Evolutionary conservation across 1,284 basidiomycete genomes (phyloP).

Genomic region (Coriolopsis trogii): DNA sequence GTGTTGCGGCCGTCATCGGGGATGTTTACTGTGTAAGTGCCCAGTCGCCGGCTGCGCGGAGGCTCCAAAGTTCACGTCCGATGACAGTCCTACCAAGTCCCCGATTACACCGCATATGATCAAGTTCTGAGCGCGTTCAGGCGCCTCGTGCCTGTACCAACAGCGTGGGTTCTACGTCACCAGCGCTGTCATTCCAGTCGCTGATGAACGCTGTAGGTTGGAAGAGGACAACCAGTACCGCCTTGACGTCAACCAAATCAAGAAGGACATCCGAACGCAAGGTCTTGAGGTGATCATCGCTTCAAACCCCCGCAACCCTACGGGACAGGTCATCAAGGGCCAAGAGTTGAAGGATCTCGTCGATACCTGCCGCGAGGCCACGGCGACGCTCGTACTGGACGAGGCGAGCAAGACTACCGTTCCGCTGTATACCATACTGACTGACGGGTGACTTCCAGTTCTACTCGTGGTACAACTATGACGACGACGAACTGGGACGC

Average conservation of each 20-base stretch:
- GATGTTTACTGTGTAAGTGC: slow-evolving; percentile 76
- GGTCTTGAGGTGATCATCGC: slow-evolving; percentile 87
- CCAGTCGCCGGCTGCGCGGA: too few species aligned
- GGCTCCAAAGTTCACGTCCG: too few species aligned
- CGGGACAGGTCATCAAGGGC: slow-evolving; percentile 79
- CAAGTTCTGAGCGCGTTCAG: slow-evolving; percentile 89
- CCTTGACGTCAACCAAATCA: slow-evolving; percentile 72
- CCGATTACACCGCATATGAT: slow-evolving; percentile 88
- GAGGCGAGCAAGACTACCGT: slow-evolving; percentile 62
- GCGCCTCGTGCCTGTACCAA: slow-evolving; percentile 87
- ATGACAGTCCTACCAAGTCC: slow-evolving; percentile 75
- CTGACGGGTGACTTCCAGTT: too few species aligned
- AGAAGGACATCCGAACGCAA: slow-evolving; percentile 79
- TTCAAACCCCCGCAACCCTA: slow-evolving; percentile 92
- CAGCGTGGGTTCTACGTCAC: slow-evolving; percentile 56
- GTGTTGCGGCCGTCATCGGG: slow-evolving; percentile 89
- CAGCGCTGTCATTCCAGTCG: slow-evolving; percentile 34
- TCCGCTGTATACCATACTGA: too few species aligned
- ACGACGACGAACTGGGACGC: slow-evolving; percentile 76
- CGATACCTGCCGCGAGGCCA: slow-evolving; percentile 63
- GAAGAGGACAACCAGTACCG: slow-evolving; percentile 56
- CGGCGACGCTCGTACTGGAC: slow-evolving; percentile 84
- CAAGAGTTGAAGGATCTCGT: slow-evolving; percentile 85
- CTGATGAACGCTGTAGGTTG: slow-evolving; percentile 5
- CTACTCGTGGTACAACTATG: slow-evolving; percentile 93